Evolutionary conservation across 1,284 basidiomycete species (phyloP), one percentile per base, ranked within the genome.

Genomic region (Apiotrichum mycotoxinovorans): DNA sequence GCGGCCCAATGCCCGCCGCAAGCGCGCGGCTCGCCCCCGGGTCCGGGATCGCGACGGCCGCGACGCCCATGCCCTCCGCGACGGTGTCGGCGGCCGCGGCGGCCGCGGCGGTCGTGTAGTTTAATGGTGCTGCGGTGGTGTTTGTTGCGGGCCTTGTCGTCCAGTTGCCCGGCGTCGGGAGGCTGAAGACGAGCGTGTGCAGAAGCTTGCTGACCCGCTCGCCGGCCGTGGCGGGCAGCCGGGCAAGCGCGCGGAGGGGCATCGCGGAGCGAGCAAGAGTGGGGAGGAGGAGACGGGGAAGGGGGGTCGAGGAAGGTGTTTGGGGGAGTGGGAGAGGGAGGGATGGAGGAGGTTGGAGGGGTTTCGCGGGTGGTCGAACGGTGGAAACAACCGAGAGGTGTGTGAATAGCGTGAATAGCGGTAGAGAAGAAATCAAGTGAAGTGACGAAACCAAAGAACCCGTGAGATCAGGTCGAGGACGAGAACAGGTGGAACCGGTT

Each of bases 41-140:
- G 51, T 98, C 94, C 0, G 90, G 81, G 54, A 98, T 85, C 59
- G 97, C 83, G 12, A 34, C 46, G 20, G 46, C 46, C 8, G 20
- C 46, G 18, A 94, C 69, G 67, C 95, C 86, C 12, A 22, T 37
- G 17, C 27, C n/a, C 25, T 23, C 27, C 15, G n/a, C 23, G 40
- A 9, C 30, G 17, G 45, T 18, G 4, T 38, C 35, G 37, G 27
- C 40, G n/a, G 45, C 49, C 8, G 27, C 38, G 1, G 46, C 23
- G 1, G 37, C 25, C 4, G 18, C 48, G 17, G 25, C 38, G 9
- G 34, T n/a, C 12, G 37, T 34, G 33, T 17, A 33, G 23, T 18
- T 22, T 97, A 56, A 81, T 74, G 14, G 76, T 66, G 41, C n/a
- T n/a, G 96, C 80, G 69, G 94, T 96, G 2, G 87, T 80, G 38